Percentiles rank a stretch among this genome's conserved stretches.
Evolutionary conservation across 768 basidiomycete species (phyloP).

Genomic region (Pulveroboletus sp.): DNA sequence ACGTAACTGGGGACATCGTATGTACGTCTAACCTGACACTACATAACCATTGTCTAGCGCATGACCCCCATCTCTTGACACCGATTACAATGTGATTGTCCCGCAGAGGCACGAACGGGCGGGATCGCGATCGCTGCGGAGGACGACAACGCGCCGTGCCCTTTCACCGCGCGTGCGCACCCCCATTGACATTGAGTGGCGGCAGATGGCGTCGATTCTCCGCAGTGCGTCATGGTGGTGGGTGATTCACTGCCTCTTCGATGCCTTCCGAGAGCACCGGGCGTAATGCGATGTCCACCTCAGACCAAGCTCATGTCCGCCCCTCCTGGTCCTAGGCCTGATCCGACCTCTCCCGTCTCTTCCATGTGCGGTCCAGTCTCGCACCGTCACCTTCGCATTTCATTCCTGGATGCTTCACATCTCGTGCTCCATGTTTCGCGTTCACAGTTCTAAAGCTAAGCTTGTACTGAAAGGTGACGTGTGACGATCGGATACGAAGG

Average conservation of each 20-base stretch:
- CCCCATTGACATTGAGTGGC: background rate
- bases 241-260: conserved; percentile 9
- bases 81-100: background rate
- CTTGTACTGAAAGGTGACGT: background rate
- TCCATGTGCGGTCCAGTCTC: conserved; percentile 1
- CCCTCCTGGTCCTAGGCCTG: conserved; percentile 2
- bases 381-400: conserved; percentile 2
- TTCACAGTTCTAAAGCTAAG: background rate
- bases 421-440: background rate
- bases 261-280: conserved; percentile 9
- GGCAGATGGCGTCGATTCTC: conserved; percentile 7
- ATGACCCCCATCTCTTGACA: conserved; percentile 2
- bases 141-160: background rate
- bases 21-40: conserved; percentile 2
- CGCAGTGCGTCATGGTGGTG: conserved; percentile 3
- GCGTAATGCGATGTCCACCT: conserved; percentile 13
- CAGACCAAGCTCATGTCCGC: background rate
- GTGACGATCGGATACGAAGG: conserved; percentile 4
- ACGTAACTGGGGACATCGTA: conserved; percentile 16
- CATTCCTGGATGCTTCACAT: conserved; percentile 1
- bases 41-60: background rate
- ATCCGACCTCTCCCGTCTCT: conserved; percentile 21
- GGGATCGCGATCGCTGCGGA: conserved; percentile 10
- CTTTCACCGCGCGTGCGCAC: background rate
- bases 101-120: background rate